Evolutionary conservation across 345 rosid species (phyloP).

Genomic region (Limnanthes douglasii): DNA sequence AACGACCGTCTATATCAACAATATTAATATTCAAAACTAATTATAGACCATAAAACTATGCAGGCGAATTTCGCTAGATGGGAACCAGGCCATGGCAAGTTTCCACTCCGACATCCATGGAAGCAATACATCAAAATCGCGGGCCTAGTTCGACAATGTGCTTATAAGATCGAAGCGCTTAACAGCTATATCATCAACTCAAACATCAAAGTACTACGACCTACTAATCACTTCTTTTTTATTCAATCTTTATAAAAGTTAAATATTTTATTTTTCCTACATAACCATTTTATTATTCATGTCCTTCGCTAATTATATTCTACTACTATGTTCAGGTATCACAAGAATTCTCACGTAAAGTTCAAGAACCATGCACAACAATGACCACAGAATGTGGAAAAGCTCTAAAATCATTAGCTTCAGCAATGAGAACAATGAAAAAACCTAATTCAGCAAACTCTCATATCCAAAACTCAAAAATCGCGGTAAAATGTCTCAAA

Average conservation of each 20-base stretch:
- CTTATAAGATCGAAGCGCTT: conserved; percentile 54
- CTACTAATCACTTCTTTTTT: too few species aligned
- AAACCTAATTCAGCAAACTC: conserved; percentile 19
- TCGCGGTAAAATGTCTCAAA: conserved; percentile 24
- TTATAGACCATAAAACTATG: neutral
- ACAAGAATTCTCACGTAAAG: conserved; percentile 18
- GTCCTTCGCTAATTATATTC: neutral
- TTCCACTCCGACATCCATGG: conserved; percentile 65
- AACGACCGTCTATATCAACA: too few species aligned
- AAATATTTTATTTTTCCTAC: neutral
- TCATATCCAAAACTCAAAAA: conserved; percentile 37
- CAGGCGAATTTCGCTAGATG: conserved; percentile 82
- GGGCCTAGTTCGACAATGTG: conserved; percentile 55
- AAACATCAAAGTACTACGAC: conserved; percentile 32
- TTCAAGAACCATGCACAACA: conserved; percentile 27
- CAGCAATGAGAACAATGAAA: conserved; percentile 36
- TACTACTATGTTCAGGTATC: conserved; percentile 28
- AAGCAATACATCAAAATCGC: conserved; percentile 51
- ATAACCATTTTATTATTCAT: neutral
- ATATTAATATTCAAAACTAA: too few species aligned
- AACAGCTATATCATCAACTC: conserved; percentile 27
- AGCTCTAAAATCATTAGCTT: conserved; percentile 41
- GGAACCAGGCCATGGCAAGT: conserved; percentile 79
- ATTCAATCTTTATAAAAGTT: neutral
- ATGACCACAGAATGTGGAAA: conserved; percentile 36